A percentile compares a stretch with the other conserved stretches of the same genome.
Conservation (phyloP, 371 early-diverging fungal species). For the Mortierella polycephala region DNA sequence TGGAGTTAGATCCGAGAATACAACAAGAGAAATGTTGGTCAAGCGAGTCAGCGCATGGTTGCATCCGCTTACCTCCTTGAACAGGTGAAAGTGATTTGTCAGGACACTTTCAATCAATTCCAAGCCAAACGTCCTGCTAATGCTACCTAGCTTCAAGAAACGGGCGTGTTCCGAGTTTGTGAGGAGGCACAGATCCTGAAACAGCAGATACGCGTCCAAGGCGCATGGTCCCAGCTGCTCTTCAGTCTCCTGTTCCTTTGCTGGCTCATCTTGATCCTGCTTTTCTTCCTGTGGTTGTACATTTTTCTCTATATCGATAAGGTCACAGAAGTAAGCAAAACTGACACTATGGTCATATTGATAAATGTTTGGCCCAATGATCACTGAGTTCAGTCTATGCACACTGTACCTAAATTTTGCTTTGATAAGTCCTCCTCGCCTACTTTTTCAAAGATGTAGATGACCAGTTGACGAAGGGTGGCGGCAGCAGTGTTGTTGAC, state of each 20-base stretch:
- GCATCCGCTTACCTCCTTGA: slow-evolving; percentile 69
- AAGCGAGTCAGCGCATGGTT: background rate
- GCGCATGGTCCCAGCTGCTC: slow-evolving; percentile 67
- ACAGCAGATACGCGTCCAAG: slow-evolving; percentile 86
- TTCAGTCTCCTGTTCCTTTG: slow-evolving; percentile 26
- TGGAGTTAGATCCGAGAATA: background rate
- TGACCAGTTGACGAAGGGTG: slow-evolving; percentile 91
- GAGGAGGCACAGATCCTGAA: slow-evolving; percentile 85
- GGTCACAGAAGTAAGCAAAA: background rate
- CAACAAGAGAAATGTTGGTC: background rate
- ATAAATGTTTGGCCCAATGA: background rate
- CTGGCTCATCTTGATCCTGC: slow-evolving; percentile 1
- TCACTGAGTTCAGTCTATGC: background rate
- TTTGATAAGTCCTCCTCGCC: slow-evolving; percentile 68
- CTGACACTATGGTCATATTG: background rate
- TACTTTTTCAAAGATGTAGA: slow-evolving; percentile 94
- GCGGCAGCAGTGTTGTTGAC: slow-evolving; percentile 96
- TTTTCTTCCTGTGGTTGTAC: slow-evolving; percentile 1
- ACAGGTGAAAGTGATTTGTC: slow-evolving; percentile 78
- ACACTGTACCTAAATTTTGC: slow-evolving; percentile 57
- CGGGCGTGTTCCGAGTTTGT: slow-evolving; percentile 74
- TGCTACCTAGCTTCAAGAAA: slow-evolving; percentile 70
- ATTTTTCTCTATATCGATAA: background rate
- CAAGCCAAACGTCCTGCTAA: slow-evolving; percentile 87
- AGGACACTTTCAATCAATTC: slow-evolving; percentile 94